Conservation (phyloP, 2,329 filamentous ascomycete genomes). For the Davidsoniella australis region DNA sequence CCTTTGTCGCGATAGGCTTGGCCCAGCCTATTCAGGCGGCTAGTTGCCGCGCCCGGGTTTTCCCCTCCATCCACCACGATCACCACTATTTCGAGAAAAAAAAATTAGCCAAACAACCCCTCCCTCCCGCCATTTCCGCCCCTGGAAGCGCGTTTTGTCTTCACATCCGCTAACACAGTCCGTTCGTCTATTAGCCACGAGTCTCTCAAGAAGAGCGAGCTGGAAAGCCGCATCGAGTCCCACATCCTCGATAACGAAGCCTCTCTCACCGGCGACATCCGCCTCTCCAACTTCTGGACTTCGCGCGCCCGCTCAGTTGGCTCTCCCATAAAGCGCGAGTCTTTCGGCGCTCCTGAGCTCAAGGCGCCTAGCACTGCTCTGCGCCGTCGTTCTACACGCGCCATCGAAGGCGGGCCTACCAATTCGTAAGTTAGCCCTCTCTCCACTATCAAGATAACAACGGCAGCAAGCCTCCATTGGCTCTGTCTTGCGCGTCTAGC, state of each 20-base stretch:
- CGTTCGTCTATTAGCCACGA: conserved; percentile 37
- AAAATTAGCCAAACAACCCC: not conserved
- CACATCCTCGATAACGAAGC: conserved; percentile 53
- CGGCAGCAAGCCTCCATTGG: not conserved
- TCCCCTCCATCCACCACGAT: not conserved
- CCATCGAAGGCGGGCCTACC: conserved; percentile 25
- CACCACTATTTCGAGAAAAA: not conserved
- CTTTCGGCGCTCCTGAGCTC: conserved; percentile 23
- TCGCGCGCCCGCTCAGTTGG: conserved; percentile 40
- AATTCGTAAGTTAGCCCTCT: conserved; percentile 20
- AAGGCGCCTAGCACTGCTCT: conserved; percentile 21
- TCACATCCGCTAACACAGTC: conserved; percentile 3
- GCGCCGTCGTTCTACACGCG: conserved; percentile 29
- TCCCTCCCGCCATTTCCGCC: not conserved
- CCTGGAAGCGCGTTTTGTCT: not conserved
- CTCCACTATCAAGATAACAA: not conserved
- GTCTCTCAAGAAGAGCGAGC: conserved; percentile 57
- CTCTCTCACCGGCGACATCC: conserved; percentile 44
- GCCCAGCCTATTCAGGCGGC: no score
- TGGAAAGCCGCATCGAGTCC: conserved; percentile 58
- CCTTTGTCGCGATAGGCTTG: no score
- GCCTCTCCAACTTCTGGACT: conserved; percentile 61
- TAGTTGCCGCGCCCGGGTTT: not conserved
- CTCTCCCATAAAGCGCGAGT: conserved; percentile 45
- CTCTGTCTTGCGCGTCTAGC: not conserved